Conservation (phyloP, 2,329 filamentous ascomycete genomes). For the Neonectria neomacrospora region DNA sequence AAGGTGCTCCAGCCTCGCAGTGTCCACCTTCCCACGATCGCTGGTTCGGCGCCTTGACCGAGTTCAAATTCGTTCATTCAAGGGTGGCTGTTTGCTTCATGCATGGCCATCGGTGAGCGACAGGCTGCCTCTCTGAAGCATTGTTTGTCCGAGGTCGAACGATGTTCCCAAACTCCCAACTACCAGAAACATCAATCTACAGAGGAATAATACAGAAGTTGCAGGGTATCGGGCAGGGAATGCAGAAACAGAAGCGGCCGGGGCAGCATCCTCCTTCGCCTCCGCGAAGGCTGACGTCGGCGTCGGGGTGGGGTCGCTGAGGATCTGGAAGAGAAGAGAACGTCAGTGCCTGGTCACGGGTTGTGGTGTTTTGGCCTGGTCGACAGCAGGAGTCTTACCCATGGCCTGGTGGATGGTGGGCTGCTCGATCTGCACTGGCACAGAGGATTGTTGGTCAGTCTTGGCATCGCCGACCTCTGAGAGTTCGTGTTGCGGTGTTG, state of each 20-base stretch:
- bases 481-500: constrained; percentile 2
- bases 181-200: not conserved
- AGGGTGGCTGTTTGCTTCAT: not conserved
- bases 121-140: not conserved
- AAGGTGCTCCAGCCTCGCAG: not conserved
- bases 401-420: constrained; percentile 15
- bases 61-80: not conserved
- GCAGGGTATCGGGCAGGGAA: constrained; percentile 53
- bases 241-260: constrained; percentile 53
- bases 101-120: not conserved
- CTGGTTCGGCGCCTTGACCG: not conserved
- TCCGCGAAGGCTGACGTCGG: constrained; percentile 19
- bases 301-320: constrained; percentile 16
- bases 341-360: not conserved
- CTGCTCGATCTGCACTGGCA: constrained; percentile 16
- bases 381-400: constrained; percentile 2
- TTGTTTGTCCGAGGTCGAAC: not conserved
- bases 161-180: not conserved
- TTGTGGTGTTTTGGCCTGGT: not conserved
- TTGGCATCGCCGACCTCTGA: not conserved
- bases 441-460: constrained; percentile 1
- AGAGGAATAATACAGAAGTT: constrained; percentile 50
- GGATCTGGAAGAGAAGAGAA: constrained; percentile 9
- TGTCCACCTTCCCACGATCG: not conserved
- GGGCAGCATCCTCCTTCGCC: constrained; percentile 36